A percentile compares a stretch with the other conserved stretches of the same genome.
phyloP scores from a whole-genome alignment of 139 green algal species.

The Coccomyxa sp. region DNA sequence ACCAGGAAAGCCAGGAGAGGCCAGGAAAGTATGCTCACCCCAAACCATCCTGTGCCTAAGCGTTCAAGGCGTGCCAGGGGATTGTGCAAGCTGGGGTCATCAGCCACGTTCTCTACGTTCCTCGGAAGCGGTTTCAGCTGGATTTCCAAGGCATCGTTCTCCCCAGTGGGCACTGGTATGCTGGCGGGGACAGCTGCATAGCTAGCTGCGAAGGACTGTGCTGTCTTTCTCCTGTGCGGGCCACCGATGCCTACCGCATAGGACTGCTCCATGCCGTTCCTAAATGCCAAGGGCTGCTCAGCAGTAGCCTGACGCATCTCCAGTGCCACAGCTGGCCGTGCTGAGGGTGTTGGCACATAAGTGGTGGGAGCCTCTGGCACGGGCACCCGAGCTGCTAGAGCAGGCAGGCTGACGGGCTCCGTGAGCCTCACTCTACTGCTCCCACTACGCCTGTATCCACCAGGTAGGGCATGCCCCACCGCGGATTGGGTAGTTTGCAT shows the following conservation, averaged over 20 bases:
- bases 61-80: constrained; percentile 52
- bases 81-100: constrained; percentile 59
- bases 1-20: too few species aligned
- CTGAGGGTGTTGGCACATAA: too few species aligned
- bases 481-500: too few species aligned
- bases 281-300: not conserved
- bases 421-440: too few species aligned
- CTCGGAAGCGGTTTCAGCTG: constrained; percentile 33
- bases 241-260: not conserved
- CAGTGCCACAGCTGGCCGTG: too few species aligned
- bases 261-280: not conserved
- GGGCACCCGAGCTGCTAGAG: too few species aligned
- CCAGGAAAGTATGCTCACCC: constrained; percentile 31
- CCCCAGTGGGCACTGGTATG: not conserved
- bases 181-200: not conserved
- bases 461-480: too few species aligned
- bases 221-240: not conserved
- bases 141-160: not conserved
- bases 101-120: constrained; percentile 39
- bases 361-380: too few species aligned
- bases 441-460: too few species aligned
- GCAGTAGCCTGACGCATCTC: not conserved
- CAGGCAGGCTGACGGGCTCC: too few species aligned
- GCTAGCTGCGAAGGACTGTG: not conserved
- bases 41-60: constrained; percentile 85